phyloP scores from a whole-genome alignment of 139 green algal genomes.

The Chlorella sp. region DNA sequence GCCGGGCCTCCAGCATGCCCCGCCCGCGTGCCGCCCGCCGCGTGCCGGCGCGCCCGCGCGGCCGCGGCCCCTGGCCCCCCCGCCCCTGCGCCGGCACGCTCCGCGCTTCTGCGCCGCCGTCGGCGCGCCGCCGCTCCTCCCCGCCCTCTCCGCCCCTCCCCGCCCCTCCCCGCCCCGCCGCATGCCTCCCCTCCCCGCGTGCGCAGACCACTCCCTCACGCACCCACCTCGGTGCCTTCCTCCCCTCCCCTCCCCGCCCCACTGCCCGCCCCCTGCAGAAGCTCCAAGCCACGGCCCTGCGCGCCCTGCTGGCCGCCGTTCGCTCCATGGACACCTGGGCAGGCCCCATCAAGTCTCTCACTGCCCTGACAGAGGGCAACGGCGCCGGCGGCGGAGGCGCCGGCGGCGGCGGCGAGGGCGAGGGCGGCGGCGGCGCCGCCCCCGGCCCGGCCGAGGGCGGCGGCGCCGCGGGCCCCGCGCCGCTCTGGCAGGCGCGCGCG shows the following conservation, averaged over 20 bases:
- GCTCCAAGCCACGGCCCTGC: constrained; percentile 23
- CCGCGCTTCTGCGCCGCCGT: no score
- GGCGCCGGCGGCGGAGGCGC: background rate
- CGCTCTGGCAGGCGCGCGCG: background rate
- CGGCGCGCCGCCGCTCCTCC: no score
- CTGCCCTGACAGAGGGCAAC: background rate
- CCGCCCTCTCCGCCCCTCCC: no score
- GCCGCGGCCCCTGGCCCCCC: no score
- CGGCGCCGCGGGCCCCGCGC: background rate
- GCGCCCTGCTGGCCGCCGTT: constrained; percentile 56
- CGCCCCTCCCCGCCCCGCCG: no score
- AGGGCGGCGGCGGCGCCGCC: background rate
- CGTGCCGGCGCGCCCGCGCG: no score
- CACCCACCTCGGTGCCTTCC: background rate
- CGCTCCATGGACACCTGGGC: constrained; percentile 77
- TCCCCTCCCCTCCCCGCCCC: no score
- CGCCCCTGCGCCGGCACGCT: no score
- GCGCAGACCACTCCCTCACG: no score
- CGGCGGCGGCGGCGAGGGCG: background rate
- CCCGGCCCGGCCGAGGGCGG: background rate
- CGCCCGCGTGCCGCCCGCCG: no score
- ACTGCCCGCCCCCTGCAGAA: background rate
- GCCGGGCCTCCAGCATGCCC: no score
- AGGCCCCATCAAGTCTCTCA: constrained; percentile 52
- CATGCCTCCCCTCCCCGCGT: no score